Base-by-base conservation (phyloP, 805 yeast species). In the Teunomyces kruisii region DNA sequence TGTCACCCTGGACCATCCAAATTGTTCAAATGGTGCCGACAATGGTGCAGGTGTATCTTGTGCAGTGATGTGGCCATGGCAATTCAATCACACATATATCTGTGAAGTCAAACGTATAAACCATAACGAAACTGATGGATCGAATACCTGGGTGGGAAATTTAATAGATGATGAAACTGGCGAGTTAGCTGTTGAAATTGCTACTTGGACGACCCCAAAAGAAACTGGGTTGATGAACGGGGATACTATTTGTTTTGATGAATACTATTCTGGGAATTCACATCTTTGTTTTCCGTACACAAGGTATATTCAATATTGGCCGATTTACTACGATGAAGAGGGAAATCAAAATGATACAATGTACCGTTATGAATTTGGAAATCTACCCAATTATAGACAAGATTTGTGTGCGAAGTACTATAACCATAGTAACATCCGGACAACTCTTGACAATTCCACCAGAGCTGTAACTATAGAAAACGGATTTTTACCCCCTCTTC, bases 11-110 rank as follows among this genome's bases (percentile, higher is more conserved):
- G n/a, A 36, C 26, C 35, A 41, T 15, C 40, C 44, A 13, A 40
- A 47, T 14, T 47, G 50, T 32, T 3, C 5, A 4, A 8, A 6
- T 10, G 50, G 48, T 15, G 50, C 50, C 9, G 50, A 44, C 14
- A 40, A 38, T 15, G 40, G 41, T 2, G 14, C 40, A 7, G 48
- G 48, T 13, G 43, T 40, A 2, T 41, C 48, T 10, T 47, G 47
- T 36, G 33, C 39, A 4, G 17, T 39, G 13, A 8, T 31, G 10
- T 39, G n/a, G 8, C 39, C 46, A 6, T 43, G 46, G 43, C n/a
- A 43, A 19, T 39, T 22, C 29, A 32, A 32, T 15, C 33, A 39
- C 8, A 43, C 28, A 15, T 43, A 43, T 27, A 32, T 36, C 32
- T 10, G 16, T 13, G 46, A 43, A 17, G 26, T 43, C 8, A 16